A percentile compares a stretch with the other conserved stretches of the same genome.
These are phyloP conservation scores for Aurantiochytrium sp. DNA, from an alignment of 108 stramenopile species.

Conservation along the genomic window DNA sequence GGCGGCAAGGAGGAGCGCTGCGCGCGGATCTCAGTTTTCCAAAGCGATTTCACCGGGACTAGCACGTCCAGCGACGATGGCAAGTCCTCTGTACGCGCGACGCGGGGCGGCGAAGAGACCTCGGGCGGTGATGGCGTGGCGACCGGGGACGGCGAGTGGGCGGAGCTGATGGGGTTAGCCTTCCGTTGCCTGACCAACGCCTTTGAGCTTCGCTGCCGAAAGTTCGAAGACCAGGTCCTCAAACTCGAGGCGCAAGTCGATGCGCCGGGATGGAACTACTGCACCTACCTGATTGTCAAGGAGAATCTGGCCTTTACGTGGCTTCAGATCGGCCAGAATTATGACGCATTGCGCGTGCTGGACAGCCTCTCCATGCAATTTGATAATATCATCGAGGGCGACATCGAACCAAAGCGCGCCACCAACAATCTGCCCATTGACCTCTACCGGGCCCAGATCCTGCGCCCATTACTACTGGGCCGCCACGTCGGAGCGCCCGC, in stretches of 20 bases:
- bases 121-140: neutral
- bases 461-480: neutral
- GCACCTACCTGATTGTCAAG: slow-evolving; percentile 12
- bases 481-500: neutral
- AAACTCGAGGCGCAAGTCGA: neutral
- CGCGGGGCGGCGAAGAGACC: too few species aligned
- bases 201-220: slow-evolving; percentile 20
- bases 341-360: neutral
- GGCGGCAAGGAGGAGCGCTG: neutral
- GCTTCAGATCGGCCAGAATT: neutral
- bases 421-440: neutral
- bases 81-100: neutral
- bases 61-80: too few species aligned
- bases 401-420: neutral
- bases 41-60: neutral
- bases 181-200: neutral
- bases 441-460: neutral
- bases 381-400: neutral
- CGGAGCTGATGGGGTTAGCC: neutral
- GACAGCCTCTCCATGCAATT: neutral
- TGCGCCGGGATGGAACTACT: slow-evolving; percentile 22
- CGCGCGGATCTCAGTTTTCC: neutral
- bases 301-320: neutral
- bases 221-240: slow-evolving; percentile 10
- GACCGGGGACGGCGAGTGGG: slow-evolving; percentile 22